These are phyloP conservation scores for Pholiota adiposa DNA, from an alignment of 1,284 basidiomycete species.

Conservation along the genomic window DNA sequence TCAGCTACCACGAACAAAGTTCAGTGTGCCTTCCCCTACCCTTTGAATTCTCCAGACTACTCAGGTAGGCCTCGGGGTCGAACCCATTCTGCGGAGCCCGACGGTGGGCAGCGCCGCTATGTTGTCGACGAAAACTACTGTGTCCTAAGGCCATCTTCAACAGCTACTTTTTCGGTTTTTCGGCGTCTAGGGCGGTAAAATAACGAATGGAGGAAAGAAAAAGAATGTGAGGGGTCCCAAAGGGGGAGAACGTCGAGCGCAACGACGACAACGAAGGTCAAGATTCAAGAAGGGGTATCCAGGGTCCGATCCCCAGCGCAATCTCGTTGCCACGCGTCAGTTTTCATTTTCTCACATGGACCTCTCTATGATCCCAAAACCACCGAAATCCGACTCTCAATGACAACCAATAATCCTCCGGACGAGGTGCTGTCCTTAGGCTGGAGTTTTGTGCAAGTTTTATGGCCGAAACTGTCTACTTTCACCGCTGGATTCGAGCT, in stretches of 20 bases:
- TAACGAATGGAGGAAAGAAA: slow-evolving; percentile 4
- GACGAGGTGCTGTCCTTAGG: neutral
- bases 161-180: neutral
- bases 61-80: slow-evolving; percentile 17
- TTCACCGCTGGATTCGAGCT: too few species aligned
- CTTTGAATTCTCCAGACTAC: neutral
- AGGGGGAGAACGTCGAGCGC: slow-evolving; percentile 5
- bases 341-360: slow-evolving; percentile 1
- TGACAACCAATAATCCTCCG: neutral
- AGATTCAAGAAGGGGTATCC: neutral
- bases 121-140: slow-evolving; percentile 15
- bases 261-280: slow-evolving; percentile 6
- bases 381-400: neutral
- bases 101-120: slow-evolving; percentile 16
- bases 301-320: neutral
- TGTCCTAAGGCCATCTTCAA: slow-evolving; percentile 10
- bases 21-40: neutral
- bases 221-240: slow-evolving; percentile 19
- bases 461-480: neutral
- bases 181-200: neutral
- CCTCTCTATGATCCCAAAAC: neutral
- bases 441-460: neutral
- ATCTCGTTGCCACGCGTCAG: slow-evolving; percentile 3
- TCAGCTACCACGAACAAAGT: slow-evolving; percentile 6
- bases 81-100: slow-evolving; percentile 21